Base-by-base conservation (phyloP, 768 basidiomycete genomes). In the Clitopilus hobsonii region DNA sequence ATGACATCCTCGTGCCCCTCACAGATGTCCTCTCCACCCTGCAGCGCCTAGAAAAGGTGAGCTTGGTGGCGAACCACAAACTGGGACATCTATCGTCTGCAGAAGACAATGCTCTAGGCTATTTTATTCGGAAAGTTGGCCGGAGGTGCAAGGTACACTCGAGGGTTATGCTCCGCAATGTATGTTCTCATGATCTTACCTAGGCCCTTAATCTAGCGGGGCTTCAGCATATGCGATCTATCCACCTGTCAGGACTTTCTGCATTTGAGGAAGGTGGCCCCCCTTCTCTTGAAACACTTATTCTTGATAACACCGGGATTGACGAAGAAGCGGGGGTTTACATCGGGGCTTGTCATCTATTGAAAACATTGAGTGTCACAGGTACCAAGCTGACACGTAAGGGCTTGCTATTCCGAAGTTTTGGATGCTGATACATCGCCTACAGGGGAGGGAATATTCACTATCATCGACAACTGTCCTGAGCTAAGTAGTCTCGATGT, bases 21-120 rank as follows among this genome's bases (percentile, higher is more conserved):
- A 79, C 81, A 5, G 67, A 69, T 4, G 55, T 69, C 18, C 61
- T 86, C 32, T 66, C 64, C 20, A 50, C 56, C 0, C 75, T 69
- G 56, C 38, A 58, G 10, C 56, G 64, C 22, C 67, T 89, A 23
- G 79, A 84, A 53, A 75, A 71, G 56, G 54, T 89, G 49, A 88
- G 69, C 62, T 69, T 89, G 6, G 85, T 85, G 6, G 83, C 83
- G 6, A 89, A 89, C 61, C 72, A 74, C 5, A 86, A 84, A 55
- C 63, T 89, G 16, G 82, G 82, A 6, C 51, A 70, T n/a, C 61
- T 65, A 0, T 67, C 71, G 6, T 64, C 65, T 47, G 62, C 58
- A 49, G 41, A 45, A 3, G 63, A 69, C 6, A 61, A 70, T 2
- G 67, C 80, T 1, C 62, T 88, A 4, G 60, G 67, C 1, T 62